Evolutionary conservation across 192 early-diverging fungal genomes (phyloP), one percentile per base, ranked within the genome.

Genomic region (Allomyces macrogynus): DNA sequence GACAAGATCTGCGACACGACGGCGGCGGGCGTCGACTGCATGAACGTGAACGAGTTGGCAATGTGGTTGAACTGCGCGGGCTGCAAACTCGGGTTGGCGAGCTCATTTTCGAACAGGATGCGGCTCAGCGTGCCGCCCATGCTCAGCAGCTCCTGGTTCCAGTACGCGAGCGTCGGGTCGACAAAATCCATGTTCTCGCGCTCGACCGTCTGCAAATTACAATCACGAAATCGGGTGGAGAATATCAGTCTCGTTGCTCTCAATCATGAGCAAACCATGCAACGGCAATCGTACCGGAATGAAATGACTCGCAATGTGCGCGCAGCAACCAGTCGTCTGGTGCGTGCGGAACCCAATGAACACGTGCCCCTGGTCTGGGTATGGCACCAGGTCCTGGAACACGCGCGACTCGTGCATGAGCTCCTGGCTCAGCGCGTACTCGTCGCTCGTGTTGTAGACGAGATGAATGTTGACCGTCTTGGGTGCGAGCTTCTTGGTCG

Each of bases 271-370:
- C 32, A 40, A 4, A 8, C 32, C 26, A 27, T 40, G 32, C 7
- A 40, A 40, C 32, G 7, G 7, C 32, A 40, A 40, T 40, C 32
- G 32, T 40, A 40, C 32, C 7, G 32, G 92, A 66, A 94, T 94
- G 25, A 94, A 77, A 44, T 88, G 81, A 11, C 83, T 87, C 11
- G 87, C 86, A 40, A 93, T 69, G 63, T 90, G 89, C 25, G 81
- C 79, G 23, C 78, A 78, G 68, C 83, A 88, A 22, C 92, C 90
- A 1, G 90, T 92, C 0, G 92, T 95, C 68, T 95, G 92, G 63
- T 89, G 84, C 4, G 92, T 95, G 0, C 89, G 89, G 65, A 93
- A 89, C 0, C 92, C 90, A 61, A 95, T 95, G 67, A 91, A 91
- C 12, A 93, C 80, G 16, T 81, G 75, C 8, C 92, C 92, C 70